Conservation (phyloP, 306 rosid species). For the Cucumis sativus region DNA sequence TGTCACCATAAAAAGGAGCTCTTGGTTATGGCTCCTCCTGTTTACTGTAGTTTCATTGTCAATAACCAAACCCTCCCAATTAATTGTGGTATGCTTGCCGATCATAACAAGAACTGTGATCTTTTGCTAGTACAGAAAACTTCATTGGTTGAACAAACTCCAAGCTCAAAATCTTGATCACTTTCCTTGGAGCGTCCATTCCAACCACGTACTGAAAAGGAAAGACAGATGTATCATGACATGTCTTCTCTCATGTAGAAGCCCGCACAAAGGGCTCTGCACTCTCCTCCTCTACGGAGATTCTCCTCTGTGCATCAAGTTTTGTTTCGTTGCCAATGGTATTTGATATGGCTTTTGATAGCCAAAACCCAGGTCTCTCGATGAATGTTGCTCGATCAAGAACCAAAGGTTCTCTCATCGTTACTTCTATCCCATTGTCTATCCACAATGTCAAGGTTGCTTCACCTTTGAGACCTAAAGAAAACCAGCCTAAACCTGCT, state of each 20-base stretch:
- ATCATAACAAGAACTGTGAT: background rate
- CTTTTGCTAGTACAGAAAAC: background rate
- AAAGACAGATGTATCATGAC: background rate
- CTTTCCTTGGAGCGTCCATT: background rate
- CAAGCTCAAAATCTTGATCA: background rate
- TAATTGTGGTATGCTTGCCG: too few relatives aligned
- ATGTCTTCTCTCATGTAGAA: background rate
- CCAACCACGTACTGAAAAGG: background rate
- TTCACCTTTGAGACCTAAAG: conserved; percentile 77
- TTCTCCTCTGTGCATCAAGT: conserved; percentile 51
- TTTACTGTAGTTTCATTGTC: background rate
- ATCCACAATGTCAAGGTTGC: conserved; percentile 61
- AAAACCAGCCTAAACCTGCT: conserved; percentile 79
- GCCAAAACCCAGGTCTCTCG: conserved; percentile 83
- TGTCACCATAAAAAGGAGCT: background rate
- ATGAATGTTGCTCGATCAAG: conserved; percentile 67
- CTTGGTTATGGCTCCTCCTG: background rate
- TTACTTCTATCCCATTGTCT: conserved; percentile 62
- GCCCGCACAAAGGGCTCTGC: background rate
- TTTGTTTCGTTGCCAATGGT: conserved; percentile 49
- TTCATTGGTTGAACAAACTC: background rate
- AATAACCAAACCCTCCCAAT: background rate
- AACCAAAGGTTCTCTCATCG: conserved; percentile 72
- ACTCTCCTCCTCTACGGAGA: conserved; percentile 25
- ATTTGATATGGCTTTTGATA: conserved; percentile 69